Conservation (phyloP, 2,329 filamentous ascomycete genomes). For the Arachnomyces sp. region DNA sequence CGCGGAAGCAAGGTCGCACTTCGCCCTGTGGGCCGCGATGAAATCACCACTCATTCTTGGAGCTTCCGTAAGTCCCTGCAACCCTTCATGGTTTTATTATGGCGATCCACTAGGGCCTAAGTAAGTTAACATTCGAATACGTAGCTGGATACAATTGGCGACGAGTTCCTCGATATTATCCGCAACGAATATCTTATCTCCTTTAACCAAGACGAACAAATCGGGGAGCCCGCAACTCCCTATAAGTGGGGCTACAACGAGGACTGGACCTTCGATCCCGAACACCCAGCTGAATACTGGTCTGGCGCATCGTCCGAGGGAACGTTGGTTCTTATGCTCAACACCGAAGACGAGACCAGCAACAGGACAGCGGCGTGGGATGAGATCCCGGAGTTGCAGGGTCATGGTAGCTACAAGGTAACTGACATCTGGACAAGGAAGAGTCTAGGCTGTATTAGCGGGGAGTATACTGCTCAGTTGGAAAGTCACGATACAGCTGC, state of each 20-base stretch:
- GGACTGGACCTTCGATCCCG: slow-evolving; percentile 26
- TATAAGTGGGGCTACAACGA: slow-evolving; percentile 30
- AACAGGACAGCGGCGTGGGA: slow-evolving; percentile 3
- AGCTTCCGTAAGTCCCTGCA: slow-evolving; percentile 19
- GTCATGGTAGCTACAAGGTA: slow-evolving; percentile 13
- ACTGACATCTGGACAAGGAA: slow-evolving; percentile 6
- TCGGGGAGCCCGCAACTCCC: slow-evolving; percentile 37
- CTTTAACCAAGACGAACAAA: slow-evolving; percentile 41
- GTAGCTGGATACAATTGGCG: slow-evolving; percentile 29
- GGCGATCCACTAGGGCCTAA: background rate
- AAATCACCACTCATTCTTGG: slow-evolving; percentile 46
- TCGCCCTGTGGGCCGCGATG: slow-evolving; percentile 45
- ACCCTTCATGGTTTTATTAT: background rate
- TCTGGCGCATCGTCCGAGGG: slow-evolving; percentile 24
- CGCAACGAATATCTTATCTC: slow-evolving; percentile 32
- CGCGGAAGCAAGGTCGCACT: slow-evolving; percentile 43
- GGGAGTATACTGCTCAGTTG: background rate
- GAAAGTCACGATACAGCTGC: slow-evolving; percentile 4
- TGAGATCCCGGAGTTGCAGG: slow-evolving; percentile 9
- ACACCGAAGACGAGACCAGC: slow-evolving; percentile 1
- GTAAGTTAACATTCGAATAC: slow-evolving; percentile 2
- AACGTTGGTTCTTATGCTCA: slow-evolving; percentile 23
- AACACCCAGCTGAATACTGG: slow-evolving; percentile 30
- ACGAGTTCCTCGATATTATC: slow-evolving; percentile 33
- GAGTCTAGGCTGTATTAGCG: slow-evolving; percentile 9